Base-by-base conservation (phyloP, 305 asterid genomes). In the Fraxinus sp. region DNA sequence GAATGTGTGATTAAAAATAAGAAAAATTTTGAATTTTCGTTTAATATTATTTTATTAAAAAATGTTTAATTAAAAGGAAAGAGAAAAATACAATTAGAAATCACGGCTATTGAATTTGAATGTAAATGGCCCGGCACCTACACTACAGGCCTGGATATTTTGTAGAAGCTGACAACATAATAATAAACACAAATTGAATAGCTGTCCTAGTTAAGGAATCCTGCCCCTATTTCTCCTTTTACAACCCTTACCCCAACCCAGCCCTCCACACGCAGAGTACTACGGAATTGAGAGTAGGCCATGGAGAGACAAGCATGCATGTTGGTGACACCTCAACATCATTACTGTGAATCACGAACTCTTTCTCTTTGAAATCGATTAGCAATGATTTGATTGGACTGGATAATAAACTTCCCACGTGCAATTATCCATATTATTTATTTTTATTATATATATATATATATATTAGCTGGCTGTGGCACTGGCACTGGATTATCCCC, bases 381-480 rank as follows among this genome's bases (percentile, higher is more conserved):
- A 32, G 35, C 84, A 84, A 80, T 86, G 87, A 83, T 89, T 80
- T 89, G 93, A 90, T 89, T 81, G 87, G 92, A 84, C 86, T 73
- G 78, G 68, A 59, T 79, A 82, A 52, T 41, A 52, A 52, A 16
- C 62, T 52, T 14, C 20, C 62, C 20, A 49, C 3, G 49, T 2
- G 14, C 13, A 39, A 8, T 39, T 39, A 39, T 39, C 10, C 46
- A 39, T 36, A 32, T 32, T 32, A 32, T 32, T 32, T 8, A 39
- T 7, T 39, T 39, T 39, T 39, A 3, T 39, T 24, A 24, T 24
- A 24, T 24, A 24, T 24, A 24, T 24, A 24, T 39, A 9, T 9
- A 16, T 16, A n/a, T 52, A 52, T 52, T 52, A 52, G 62, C 62
- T 52, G 62, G 62, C 62, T 16, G 7, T 28, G 30, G 30, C 30